Evolutionary conservation across 352 stramenopile species (phyloP), one percentile per base, ranked within the genome.

Genomic region (Phytophthora kernoviae): DNA sequence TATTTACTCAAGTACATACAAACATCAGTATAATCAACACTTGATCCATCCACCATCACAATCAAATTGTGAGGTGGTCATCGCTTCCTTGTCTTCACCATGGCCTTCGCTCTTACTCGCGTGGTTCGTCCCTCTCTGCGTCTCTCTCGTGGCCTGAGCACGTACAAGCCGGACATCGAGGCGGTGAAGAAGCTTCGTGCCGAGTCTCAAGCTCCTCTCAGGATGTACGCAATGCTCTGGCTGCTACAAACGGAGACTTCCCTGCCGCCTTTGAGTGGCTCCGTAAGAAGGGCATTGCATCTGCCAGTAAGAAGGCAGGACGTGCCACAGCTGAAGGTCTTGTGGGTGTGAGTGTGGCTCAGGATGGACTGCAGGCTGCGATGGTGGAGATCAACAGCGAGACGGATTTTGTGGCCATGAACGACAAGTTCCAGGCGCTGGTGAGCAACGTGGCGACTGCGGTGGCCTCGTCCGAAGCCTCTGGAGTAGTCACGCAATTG

Each of bases 341-440:
- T 11, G 74, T 95, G 11, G 75, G 74, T 34, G 67, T 91, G n/a
- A 65, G 93, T 40, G 70, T 74, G 42, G 77, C 77, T 41, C 39
- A 62, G 10, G 46, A 40, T 36, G 62, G 58, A 15, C 59, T 62
- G 30, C 15, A 8, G 22, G 68, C 58, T 8, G 90, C 90, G 37
- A 93, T 98, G 73, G 88, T 98, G 22, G 90, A 98, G 73, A 80
- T 97, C 58, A 98, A 98, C 78, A 97, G 86, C 44, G 90, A 98
- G 75, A 98, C 92, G 22, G 92, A 98, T 72, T 98, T 98, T 67
- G 93, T 98, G 52, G 91, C 89, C 20, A 93, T 91, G 77, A 96
- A 98, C 77, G 88, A 90, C 36, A 94, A 86, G 42, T 98, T 98
- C 76, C 79, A 95, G 62, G 76, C 77, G 44, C 80, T 93, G 7